These are phyloP conservation scores for Clarkia xantiana DNA, from an alignment of 345 rosid species.

Conservation along the genomic window DNA sequence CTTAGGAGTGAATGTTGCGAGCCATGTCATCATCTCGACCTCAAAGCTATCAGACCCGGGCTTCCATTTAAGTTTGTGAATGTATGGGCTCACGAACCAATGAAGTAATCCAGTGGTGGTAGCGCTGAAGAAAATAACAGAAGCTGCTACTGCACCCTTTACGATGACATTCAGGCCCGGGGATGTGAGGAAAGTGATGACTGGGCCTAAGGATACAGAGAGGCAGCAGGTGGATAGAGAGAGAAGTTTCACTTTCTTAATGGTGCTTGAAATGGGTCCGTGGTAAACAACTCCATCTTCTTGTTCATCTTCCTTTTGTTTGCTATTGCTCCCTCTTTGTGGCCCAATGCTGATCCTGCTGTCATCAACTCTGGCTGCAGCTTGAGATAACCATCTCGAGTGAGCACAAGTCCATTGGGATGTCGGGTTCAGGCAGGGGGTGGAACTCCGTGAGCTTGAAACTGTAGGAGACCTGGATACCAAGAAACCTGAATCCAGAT, in stretches of 20 bases:
- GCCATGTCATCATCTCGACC: constrained; percentile 94
- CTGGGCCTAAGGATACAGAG: constrained; percentile 80
- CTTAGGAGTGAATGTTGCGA: constrained; percentile 43
- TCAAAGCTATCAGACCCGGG: constrained; percentile 84
- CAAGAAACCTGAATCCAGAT: constrained; percentile 26
- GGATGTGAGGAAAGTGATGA: constrained; percentile 87
- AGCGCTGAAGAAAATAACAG: constrained; percentile 77
- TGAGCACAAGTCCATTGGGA: constrained; percentile 14
- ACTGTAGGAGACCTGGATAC: constrained; percentile 19
- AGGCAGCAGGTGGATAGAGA: constrained; percentile 97
- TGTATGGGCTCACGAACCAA: constrained; percentile 90
- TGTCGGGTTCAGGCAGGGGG: constrained; percentile 12
- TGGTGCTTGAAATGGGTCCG: constrained; percentile 78
- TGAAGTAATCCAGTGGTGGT: constrained; percentile 64
- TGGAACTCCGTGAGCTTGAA: constrained; percentile 17
- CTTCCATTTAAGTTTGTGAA: constrained; percentile 86
- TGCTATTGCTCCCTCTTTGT: constrained; percentile 15
- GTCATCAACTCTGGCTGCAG: constrained; percentile 34
- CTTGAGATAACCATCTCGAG: constrained; percentile 49
- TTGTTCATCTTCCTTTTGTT: constrained; percentile 26
- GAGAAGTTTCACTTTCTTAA: constrained; percentile 83
- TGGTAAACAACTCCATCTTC: constrained; percentile 40
- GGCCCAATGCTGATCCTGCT: constrained; percentile 82
- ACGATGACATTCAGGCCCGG: constrained; percentile 65
- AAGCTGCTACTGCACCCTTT: constrained; percentile 81